Percentiles rank a stretch among this genome's conserved stretches.
phyloP scores from a whole-genome alignment of 352 stramenopile species.

The Pythium scleroteichum region DNA sequence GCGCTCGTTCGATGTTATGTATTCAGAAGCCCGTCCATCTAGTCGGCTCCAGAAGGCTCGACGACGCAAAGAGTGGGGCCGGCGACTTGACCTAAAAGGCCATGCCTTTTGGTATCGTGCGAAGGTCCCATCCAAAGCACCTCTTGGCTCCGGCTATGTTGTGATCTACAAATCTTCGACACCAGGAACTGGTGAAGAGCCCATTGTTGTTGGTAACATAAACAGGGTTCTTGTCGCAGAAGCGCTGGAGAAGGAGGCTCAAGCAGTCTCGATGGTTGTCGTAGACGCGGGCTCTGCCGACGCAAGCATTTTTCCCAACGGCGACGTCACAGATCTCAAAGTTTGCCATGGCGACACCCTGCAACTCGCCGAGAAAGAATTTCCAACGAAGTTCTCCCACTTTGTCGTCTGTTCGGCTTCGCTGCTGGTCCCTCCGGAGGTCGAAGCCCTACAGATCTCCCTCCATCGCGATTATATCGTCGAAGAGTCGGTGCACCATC shows the following conservation, averaged over 20 bases:
- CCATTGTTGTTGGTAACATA: too few species aligned
- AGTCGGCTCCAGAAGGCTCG: conserved; percentile 14
- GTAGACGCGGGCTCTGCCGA: conserved; percentile 4
- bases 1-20: conserved; percentile 29
- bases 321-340: conserved; percentile 8
- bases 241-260: conserved; percentile 2
- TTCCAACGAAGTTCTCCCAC: conserved; percentile 53
- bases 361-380: conserved; percentile 36
- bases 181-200: too few species aligned
- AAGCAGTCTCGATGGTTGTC: background rate
- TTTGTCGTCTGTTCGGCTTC: conserved; percentile 44
- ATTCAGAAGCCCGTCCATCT: conserved; percentile 3
- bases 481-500: conserved; percentile 54
- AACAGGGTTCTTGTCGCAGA: background rate
- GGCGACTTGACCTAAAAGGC: conserved; percentile 24
- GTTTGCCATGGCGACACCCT: conserved; percentile 27
- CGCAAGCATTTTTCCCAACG: conserved; percentile 22
- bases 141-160: conserved; percentile 6
- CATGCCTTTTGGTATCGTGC: conserved; percentile 29
- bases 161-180: conserved; percentile 9
- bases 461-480: conserved; percentile 44
- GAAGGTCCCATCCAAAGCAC: conserved; percentile 13
- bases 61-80: conserved; percentile 34
- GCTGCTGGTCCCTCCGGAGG: conserved; percentile 40
- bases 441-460: conserved; percentile 46